phyloP scores from a whole-genome alignment of 129 eudicot genomes.

The Dittrichia graveolens region DNA sequence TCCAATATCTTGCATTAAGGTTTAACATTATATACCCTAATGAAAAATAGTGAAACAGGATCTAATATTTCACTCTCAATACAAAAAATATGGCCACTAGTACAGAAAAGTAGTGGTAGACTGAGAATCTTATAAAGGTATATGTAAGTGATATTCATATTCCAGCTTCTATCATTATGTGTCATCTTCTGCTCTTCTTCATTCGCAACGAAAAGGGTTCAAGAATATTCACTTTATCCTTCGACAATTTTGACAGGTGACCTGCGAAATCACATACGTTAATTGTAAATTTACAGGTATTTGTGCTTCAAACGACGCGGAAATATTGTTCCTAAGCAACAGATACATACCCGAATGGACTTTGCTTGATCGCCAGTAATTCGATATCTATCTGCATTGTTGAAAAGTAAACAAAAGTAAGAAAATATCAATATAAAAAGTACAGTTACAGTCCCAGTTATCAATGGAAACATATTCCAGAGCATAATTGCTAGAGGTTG shows the following conservation, averaged over 20 bases:
- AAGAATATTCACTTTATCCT: conserved; percentile 48
- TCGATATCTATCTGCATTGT: conserved; percentile 77
- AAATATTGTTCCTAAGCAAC: background rate
- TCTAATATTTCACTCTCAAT: conserved; percentile 8
- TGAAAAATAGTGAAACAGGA: conserved; percentile 17
- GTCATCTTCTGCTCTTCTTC: conserved; percentile 33
- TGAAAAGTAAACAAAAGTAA: background rate
- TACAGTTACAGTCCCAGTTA: background rate
- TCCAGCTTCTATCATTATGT: conserved; percentile 24
- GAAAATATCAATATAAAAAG: background rate
- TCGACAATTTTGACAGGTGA: conserved; percentile 78
- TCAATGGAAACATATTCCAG: background rate
- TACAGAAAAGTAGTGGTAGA: conserved; percentile 36
- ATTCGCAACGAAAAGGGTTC: conserved; percentile 21
- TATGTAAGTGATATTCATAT: conserved; percentile 34
- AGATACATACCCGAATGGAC: conserved; percentile 83
- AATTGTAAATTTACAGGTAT: conserved; percentile 4
- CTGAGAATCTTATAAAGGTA: conserved; percentile 19
- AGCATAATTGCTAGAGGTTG: background rate
- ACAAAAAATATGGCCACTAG: conserved; percentile 25
- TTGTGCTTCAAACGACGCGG: background rate
- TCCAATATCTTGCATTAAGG: background rate
- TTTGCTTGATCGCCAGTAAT: conserved; percentile 82
- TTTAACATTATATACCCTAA: conserved; percentile 17
- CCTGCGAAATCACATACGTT: conserved; percentile 39